Conservation (phyloP, 2,329 filamentous ascomycete species). For the Trichoderma afroharzianum region DNA sequence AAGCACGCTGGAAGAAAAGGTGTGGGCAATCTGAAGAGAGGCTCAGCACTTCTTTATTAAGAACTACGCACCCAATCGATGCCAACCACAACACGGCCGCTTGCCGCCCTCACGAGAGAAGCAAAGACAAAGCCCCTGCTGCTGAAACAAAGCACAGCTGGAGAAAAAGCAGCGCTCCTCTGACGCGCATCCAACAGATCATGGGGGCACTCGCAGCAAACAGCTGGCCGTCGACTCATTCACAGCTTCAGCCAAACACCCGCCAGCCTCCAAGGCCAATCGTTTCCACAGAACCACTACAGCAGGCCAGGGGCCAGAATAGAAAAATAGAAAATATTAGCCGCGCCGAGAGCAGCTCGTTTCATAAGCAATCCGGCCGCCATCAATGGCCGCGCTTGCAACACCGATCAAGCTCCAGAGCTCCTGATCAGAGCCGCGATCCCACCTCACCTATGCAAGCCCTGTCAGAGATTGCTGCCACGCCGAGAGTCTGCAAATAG, state of each 20-base stretch:
- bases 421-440: constrained; percentile 10
- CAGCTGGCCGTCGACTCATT: background rate
- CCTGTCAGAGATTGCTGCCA: background rate
- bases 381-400: constrained; percentile 8
- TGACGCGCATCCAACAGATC: background rate
- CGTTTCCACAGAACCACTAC: background rate
- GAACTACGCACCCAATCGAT: constrained; percentile 5
- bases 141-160: constrained; percentile 2
- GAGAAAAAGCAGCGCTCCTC: background rate
- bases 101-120: constrained; percentile 15
- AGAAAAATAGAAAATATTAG: background rate
- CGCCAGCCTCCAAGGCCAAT: constrained; percentile 2
- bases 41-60: constrained; percentile 17
- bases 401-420: background rate
- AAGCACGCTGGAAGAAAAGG: background rate
- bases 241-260: background rate
- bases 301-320: background rate
- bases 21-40: constrained; percentile 7
- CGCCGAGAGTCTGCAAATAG: background rate
- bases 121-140: background rate
- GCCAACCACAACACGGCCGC: background rate
- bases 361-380: constrained; percentile 6
- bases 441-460: background rate
- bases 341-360: constrained; percentile 15
- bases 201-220: background rate